Evolutionary conservation across 345 rosid genomes (phyloP).

Genomic region (Corchorus olitorius): DNA sequence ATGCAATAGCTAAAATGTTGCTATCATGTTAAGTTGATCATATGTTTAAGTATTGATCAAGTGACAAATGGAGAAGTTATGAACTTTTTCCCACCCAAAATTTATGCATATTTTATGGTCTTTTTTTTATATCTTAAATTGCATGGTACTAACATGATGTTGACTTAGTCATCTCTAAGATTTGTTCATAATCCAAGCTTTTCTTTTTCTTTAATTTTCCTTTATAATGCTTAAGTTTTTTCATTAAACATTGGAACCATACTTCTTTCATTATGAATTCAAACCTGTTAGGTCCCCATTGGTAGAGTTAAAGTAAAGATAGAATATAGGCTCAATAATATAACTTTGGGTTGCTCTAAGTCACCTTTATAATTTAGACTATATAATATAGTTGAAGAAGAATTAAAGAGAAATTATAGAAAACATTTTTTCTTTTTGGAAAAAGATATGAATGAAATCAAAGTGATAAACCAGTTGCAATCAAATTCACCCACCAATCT

Average conservation of each 20-base stretch:
- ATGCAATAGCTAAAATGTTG: not conserved
- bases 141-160: not conserved
- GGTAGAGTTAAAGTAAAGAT: too few relatives aligned
- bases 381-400: too few relatives aligned
- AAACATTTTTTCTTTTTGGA: too few relatives aligned
- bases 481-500: not conserved
- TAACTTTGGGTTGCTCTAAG: not conserved
- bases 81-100: not conserved
- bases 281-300: too few relatives aligned
- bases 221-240: not conserved
- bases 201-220: too few relatives aligned
- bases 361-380: too few relatives aligned
- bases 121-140: not conserved
- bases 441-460: not conserved
- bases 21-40: not conserved
- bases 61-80: not conserved
- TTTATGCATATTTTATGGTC: not conserved
- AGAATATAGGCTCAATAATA: too few relatives aligned
- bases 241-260: not conserved
- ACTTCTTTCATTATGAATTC: too few relatives aligned
- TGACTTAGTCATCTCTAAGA: not conserved
- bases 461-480: not conserved
- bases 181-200: not conserved
- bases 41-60: not conserved
- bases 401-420: too few relatives aligned